These are phyloP conservation scores for Backusella westeae DNA, from an alignment of 192 early-diverging fungal genomes.

Conservation along the genomic window DNA sequence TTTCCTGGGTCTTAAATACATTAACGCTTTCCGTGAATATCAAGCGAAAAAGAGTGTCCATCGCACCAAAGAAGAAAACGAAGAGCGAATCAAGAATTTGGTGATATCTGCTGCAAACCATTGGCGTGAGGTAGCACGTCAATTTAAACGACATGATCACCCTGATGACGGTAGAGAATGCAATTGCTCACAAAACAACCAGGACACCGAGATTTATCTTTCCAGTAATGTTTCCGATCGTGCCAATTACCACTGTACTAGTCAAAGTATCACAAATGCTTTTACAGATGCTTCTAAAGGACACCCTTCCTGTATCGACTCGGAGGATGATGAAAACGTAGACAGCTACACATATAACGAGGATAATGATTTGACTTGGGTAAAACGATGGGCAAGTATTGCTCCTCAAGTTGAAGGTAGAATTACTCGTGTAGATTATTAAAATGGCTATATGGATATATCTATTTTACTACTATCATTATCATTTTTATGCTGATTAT, in stretches of 20 bases:
- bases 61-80: constrained; percentile 4
- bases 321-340: constrained; percentile 41
- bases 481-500: not conserved
- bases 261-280: constrained; percentile 19
- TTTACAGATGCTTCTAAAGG: constrained; percentile 20
- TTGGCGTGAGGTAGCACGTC: constrained; percentile 14
- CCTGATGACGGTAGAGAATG: not conserved
- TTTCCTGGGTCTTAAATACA: constrained; percentile 58
- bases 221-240: not conserved
- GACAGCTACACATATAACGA: constrained; percentile 28
- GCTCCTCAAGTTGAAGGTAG: constrained; percentile 53
- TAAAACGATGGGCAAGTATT: constrained; percentile 57
- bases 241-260: constrained; percentile 13
- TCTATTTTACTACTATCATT: not conserved
- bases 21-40: constrained; percentile 51
- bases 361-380: constrained; percentile 17
- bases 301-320: constrained; percentile 32
- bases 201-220: not conserved
- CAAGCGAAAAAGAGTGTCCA: constrained; percentile 8
- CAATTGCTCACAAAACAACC: not conserved
- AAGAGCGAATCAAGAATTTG: constrained; percentile 11
- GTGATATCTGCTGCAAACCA: constrained; percentile 2
- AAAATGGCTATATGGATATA: not conserved
- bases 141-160: constrained; percentile 7
- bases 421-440: constrained; percentile 35